phyloP scores from a whole-genome alignment of 805 yeast genomes.

The Hanseniaspora lindneri region DNA sequence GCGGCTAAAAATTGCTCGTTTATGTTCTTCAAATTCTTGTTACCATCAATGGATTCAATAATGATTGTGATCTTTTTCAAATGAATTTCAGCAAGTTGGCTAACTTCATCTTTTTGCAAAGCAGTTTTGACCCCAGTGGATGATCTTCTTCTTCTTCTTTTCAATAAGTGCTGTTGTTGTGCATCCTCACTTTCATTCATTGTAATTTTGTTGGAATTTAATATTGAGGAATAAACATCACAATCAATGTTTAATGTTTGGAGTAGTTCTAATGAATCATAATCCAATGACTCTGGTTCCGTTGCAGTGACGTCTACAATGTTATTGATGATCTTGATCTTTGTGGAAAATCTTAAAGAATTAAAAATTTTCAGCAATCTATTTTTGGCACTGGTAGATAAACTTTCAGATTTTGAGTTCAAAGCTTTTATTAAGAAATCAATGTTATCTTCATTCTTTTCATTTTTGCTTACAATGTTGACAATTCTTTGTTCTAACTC shows the following conservation, averaged over 20 bases:
- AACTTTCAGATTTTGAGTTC: slow-evolving; percentile 33
- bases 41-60: slow-evolving; percentile 61
- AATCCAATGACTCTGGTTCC: slow-evolving; percentile 25
- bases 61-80: slow-evolving; percentile 65
- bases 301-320: slow-evolving; percentile 46
- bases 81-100: slow-evolving; percentile 64
- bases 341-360: slow-evolving; percentile 44
- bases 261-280: slow-evolving; percentile 43
- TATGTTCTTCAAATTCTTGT: slow-evolving; percentile 26
- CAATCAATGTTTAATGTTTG: slow-evolving; percentile 45
- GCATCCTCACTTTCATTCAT: slow-evolving; percentile 31
- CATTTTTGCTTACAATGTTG: slow-evolving; percentile 50
- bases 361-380: slow-evolving; percentile 48
- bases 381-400: slow-evolving; percentile 39
- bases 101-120: slow-evolving; percentile 55
- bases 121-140: slow-evolving; percentile 65
- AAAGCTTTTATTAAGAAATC: slow-evolving; percentile 49
- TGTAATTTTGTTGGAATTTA: slow-evolving; percentile 45
- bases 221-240: slow-evolving; percentile 45
- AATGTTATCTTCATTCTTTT: slow-evolving; percentile 44
- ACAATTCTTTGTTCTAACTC: slow-evolving; percentile 49
- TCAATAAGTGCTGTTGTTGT: slow-evolving; percentile 42
- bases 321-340: slow-evolving; percentile 45
- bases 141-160: slow-evolving; percentile 70
- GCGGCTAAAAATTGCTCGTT: slow-evolving; percentile 37